Base-by-base conservation (phyloP, 805 yeast species). In the Wickerhamiella siamensis region DNA sequence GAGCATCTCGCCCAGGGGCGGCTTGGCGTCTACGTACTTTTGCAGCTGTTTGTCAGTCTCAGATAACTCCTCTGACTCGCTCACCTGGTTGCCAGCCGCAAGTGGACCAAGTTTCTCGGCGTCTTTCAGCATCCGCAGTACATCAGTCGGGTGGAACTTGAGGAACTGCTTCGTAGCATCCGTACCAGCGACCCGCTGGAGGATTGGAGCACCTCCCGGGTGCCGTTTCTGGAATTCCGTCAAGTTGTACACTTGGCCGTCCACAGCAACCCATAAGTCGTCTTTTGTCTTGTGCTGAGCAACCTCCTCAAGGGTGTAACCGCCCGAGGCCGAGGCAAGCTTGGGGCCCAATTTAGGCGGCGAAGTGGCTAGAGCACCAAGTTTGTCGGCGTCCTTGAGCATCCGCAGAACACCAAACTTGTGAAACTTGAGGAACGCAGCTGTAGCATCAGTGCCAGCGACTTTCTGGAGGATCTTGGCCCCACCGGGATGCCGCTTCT, bases 71-170 rank as follows among this genome's bases (percentile, higher is more conserved):
- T 62, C 67, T 17, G 58, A 61, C 15, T 52, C 54, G 15, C 42
- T 49, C 3, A 27, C 36, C 17, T 32, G 34, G 9, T 31, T 41
- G 22, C 26, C 41, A 4, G 31, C 38, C 14, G n/a, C 33, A 31
- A 75, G 60, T 8, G 65, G 65, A 5, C 91, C 93, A 31, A 83
- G 59, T 51, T 75, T 76, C 54, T 77, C 77, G 22, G 74, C 74
- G 21, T 56, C 57, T 15, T 76, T 71, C 29, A 81, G 63, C 55
- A 67, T 74, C 31, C 73, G 76, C 41, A 88, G 67, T 5, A 83
- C 80, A 52, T 86, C 95, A n/a, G 79, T 73, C 0, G 97, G 91
- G 60, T 88, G 98, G 46, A 88, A 70, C 16, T 94, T 95, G 45
- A 79, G 83, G 56, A 84, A 88, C 8, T 83, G 75, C 51, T 79